Evolutionary conservation across 1,139 yeast species (phyloP), one percentile per base, ranked within the genome.

Genomic region (Torulaspora pretoriensis): DNA sequence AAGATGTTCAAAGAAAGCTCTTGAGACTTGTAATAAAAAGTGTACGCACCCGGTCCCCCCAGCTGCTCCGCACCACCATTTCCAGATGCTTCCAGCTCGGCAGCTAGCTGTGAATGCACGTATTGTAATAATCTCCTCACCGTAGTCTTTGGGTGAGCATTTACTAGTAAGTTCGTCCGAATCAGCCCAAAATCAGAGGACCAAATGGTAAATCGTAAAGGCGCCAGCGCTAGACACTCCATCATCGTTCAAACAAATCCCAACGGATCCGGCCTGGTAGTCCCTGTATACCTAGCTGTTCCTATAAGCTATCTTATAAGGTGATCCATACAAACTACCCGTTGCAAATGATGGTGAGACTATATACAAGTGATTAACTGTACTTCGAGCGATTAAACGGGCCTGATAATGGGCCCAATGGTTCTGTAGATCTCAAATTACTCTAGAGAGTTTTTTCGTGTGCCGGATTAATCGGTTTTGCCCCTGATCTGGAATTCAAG

Each of bases 81-180:
- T 17, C 33, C 33, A 10, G 29, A 24, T 5, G 48, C 45, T 14
- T 24, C 27, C 24, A 24, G 35, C 38, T 42, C 43, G 34, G 45
- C 42, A 22, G 31, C 22, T 32, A 50, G 33, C 25, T 33, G 36
- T 38, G 43, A 51, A 41, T 58, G 61, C 13, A 58, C 43, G 37
- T 59, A 61, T 36, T 60, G 63, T 35, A 56, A 31, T n/a, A 61
- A 26, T 37, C 64, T 48, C 5, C 46, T 47, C 13, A 56, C 51
- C n/a, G 49, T 39, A 10, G 60, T 50, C 33, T 49, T 44, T 1
- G 60, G 59, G 36, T 56, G 65, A 1, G 55, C 59, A 30, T 53
- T 52, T 3, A 61, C 47, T 5, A 46, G 38, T 10, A 60, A 8
- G 30, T 51, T 49, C 2, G 57, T 40, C 9, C 35, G 40, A n/a